These are phyloP conservation scores for Aspergillus spinulosporus DNA, from an alignment of 2,329 filamentous ascomycete species.

Conservation along the genomic window DNA sequence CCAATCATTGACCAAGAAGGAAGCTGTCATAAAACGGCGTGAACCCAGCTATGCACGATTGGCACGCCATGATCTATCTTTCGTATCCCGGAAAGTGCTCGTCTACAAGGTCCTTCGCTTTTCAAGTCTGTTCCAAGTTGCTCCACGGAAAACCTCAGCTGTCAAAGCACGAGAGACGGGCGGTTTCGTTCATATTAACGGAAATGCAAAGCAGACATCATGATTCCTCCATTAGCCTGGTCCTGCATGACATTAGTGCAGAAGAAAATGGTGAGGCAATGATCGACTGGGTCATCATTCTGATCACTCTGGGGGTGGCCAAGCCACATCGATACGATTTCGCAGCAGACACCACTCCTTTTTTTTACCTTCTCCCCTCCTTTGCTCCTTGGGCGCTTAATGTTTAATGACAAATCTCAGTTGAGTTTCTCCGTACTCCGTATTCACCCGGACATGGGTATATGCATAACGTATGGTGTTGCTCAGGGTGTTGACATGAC, in stretches of 20 bases:
- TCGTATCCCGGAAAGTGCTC: background rate
- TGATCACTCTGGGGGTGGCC: background rate
- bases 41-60: background rate
- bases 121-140: background rate
- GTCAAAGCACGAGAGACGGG: background rate
- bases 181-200: constrained; percentile 1
- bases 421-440: too few species aligned
- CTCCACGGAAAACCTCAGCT: background rate
- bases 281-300: background rate
- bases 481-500: too few species aligned
- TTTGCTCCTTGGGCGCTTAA: background rate
- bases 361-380: background rate
- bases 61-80: background rate
- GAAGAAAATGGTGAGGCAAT: constrained; percentile 6
- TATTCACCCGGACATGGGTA: too few species aligned
- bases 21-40: constrained; percentile 9
- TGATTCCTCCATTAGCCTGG: background rate
- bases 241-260: background rate
- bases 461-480: too few species aligned
- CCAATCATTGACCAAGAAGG: constrained; percentile 4
- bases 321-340: background rate
- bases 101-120: background rate
- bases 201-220: background rate
- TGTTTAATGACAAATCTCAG: background rate
- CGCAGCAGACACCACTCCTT: background rate